phyloP scores from a whole-genome alignment of 2,329 filamentous ascomycete species.

The Fusarium udum region DNA sequence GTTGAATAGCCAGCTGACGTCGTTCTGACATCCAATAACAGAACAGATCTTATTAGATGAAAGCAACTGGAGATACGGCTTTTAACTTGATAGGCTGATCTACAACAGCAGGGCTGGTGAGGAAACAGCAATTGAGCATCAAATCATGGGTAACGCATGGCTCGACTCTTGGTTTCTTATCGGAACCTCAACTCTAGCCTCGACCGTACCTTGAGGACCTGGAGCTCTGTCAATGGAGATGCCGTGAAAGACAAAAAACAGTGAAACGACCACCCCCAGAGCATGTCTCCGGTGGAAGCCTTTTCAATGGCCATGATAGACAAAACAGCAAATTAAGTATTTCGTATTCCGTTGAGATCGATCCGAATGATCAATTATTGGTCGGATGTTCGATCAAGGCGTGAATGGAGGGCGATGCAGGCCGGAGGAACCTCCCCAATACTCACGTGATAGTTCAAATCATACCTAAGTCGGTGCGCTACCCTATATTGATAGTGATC shows the following conservation, averaged over 20 bases:
- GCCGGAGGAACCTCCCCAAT: too few species aligned
- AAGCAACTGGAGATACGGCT: neutral
- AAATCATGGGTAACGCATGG: neutral
- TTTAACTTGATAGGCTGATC: neutral
- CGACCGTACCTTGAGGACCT: neutral
- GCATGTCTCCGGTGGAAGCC: neutral
- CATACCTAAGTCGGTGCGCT: neutral
- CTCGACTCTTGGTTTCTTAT: neutral
- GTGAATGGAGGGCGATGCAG: neutral
- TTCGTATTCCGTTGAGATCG: neutral
- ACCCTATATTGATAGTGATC: neutral
- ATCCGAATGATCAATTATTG: neutral
- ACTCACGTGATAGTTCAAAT: neutral
- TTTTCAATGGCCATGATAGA: neutral
- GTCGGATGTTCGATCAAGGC: too few species aligned
- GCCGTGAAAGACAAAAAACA: neutral
- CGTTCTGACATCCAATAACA: neutral
- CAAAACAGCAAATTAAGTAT: too few species aligned
- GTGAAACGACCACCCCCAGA: neutral
- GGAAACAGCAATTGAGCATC: neutral
- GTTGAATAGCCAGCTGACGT: constrained; percentile 13
- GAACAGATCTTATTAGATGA: neutral
- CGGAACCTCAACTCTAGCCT: neutral
- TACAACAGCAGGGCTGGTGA: neutral
- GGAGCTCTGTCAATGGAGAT: neutral